Percentiles rank a stretch among this genome's conserved stretches.
phyloP scores from a whole-genome alignment of 345 rosid genomes.

The Firmiana major region DNA sequence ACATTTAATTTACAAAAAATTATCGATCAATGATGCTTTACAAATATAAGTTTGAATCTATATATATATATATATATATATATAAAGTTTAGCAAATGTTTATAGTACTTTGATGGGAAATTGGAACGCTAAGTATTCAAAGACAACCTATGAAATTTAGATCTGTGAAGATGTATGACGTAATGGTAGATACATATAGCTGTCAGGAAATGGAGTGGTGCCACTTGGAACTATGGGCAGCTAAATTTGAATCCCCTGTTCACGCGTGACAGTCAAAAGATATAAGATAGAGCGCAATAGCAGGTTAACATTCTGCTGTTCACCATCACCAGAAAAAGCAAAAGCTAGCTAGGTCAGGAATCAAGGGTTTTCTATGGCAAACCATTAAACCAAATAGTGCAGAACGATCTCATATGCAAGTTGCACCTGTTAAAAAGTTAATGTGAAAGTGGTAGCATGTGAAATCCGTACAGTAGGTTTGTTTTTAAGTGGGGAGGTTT shows the following conservation, averaged over 20 bases:
- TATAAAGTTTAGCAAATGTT: too few relatives aligned
- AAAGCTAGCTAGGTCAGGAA: not conserved
- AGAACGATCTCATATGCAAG: not conserved
- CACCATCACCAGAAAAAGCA: not conserved
- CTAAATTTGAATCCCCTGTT: conserved; percentile 9
- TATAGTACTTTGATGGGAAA: too few relatives aligned
- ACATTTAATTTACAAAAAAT: too few relatives aligned
- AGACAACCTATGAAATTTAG: not conserved
- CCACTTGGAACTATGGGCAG: conserved; percentile 11
- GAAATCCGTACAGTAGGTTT: not conserved
- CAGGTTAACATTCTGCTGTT: not conserved
- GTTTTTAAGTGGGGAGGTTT: not conserved
- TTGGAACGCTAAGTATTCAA: not conserved
- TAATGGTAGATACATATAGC: conserved; percentile 3
- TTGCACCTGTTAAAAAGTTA: conserved; percentile 1
- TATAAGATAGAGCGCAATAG: conserved; percentile 23
- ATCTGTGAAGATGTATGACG: not conserved
- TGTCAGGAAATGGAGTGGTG: conserved; percentile 4
- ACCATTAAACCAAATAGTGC: not conserved
- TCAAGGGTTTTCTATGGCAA: not conserved
- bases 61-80: too few relatives aligned
- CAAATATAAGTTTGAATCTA: too few relatives aligned
- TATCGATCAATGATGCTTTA: too few relatives aligned
- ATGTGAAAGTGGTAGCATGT: not conserved
- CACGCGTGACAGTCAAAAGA: conserved; percentile 32